These are phyloP conservation scores for Phytophthora tubulina DNA, from an alignment of 352 stramenopile genomes.

Conservation along the genomic window DNA sequence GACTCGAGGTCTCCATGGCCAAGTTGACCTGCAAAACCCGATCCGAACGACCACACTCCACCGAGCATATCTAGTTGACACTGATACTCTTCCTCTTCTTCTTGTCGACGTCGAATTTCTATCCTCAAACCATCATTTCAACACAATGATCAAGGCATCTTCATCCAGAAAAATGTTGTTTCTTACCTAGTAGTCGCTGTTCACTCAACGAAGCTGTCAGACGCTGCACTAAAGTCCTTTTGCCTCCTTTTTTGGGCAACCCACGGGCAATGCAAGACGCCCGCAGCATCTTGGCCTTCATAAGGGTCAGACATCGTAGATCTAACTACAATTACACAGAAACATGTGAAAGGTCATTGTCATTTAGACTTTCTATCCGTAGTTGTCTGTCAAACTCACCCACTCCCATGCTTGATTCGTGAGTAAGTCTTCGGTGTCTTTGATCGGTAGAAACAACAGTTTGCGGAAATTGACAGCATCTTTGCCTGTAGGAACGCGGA, in stretches of 20 bases:
- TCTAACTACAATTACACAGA: constrained; percentile 57
- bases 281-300: constrained; percentile 88
- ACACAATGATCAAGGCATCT: neutral
- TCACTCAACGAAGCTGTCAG: constrained; percentile 68
- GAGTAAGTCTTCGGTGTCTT: constrained; percentile 78
- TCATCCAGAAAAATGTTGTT: neutral
- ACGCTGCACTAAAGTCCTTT: constrained; percentile 63
- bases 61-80: constrained; percentile 82
- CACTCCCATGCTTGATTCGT: constrained; percentile 73
- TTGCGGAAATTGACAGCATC: constrained; percentile 86
- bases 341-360: neutral
- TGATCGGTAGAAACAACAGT: constrained; percentile 75
- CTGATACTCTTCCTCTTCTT: constrained; percentile 78
- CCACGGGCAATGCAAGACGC: constrained; percentile 78
- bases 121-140: neutral
- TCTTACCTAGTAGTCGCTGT: constrained; percentile 62
- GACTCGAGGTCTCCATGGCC: constrained; percentile 79
- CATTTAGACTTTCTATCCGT: neutral
- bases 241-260: constrained; percentile 72
- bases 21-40: constrained; percentile 73
- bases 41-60: constrained; percentile 86
- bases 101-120: constrained; percentile 68
- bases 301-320: constrained; percentile 78
- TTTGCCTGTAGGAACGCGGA: constrained; percentile 73
- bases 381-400: constrained; percentile 32